Evolutionary conservation across 176 grass and related monocot genomes (phyloP), one percentile per base, ranked within the genome.

Genomic region (Rhynchospora tenuis): DNA sequence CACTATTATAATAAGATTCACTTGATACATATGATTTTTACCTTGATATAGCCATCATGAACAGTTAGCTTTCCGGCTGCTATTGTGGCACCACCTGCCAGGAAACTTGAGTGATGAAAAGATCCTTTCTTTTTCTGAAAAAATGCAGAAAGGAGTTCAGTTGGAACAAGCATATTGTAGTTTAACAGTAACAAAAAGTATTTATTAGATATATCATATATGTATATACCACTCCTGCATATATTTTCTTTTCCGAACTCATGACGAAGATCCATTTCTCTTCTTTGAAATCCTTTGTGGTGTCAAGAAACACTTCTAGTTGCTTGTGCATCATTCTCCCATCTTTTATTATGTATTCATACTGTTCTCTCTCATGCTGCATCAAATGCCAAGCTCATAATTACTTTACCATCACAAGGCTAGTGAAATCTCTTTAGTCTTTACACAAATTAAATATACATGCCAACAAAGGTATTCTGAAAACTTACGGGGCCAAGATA

Each of bases 21-120:
- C 24, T 73, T 57, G 59, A 20, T 55, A 73, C 13, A 57, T 24
- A 79, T 44, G 13, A 52, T 71, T 54, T 77, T 27, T 48, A 92
- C 93, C 90, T 90, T 92, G 45, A 95, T 83, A 87, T 83, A 26
- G 50, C 93, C 93, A 74, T 89, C 64, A 68, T 92, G 86, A 2
- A 89, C 86, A 68, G 87, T 64, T 47, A 95, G 55, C 81, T 87
- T 88, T 38, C 93, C 93, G 84, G 90, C 90, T 66, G 90, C 90
- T 78, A 89, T 88, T 14, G 93, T 92, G 13, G 93, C 88, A 14
- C 93, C 93, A 47, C 90, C 93, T 54, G 93, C 90, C 59, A 95
- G 93, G 86, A 95, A 92, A 83, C 93, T 95, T 0, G 93, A 95
- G 83, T 95, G 93, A 67, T 95, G 93, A 86, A 95, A 95, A 19